Percentiles rank a stretch among this genome's conserved stretches.
Conservation (phyloP, 495 filamentous ascomycete genomes). For the Recurvomyces mirabilis region DNA sequence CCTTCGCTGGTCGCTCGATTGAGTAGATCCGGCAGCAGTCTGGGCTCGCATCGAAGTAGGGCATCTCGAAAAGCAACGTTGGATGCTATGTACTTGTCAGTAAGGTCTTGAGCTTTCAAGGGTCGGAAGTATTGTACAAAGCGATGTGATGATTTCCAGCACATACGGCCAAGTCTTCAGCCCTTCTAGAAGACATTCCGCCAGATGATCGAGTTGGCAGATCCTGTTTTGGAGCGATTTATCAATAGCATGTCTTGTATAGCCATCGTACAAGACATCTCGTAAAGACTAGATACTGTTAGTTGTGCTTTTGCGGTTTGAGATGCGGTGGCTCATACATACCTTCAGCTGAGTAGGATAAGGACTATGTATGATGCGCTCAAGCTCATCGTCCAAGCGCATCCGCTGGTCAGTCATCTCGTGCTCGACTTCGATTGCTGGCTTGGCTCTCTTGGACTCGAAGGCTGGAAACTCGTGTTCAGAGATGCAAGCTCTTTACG, state of each 20-base stretch:
- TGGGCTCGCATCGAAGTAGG: constrained; percentile 21
- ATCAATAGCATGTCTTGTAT: constrained; percentile 6
- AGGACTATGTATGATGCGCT: constrained; percentile 10
- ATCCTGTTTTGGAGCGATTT: constrained; percentile 20
- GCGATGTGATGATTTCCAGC: constrained; percentile 22
- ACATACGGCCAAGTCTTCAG: constrained; percentile 26
- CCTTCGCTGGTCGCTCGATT: constrained; percentile 16
- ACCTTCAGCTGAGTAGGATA: constrained; percentile 20
- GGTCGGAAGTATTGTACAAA: constrained; percentile 21
- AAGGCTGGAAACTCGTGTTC: too few species aligned
- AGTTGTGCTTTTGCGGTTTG: background rate
- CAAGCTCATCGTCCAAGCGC: constrained; percentile 6
- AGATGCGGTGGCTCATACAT: background rate
- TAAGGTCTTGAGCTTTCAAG: background rate
- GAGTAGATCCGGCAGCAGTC: constrained; percentile 22
- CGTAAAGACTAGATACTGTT: background rate
- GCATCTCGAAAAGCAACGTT: constrained; percentile 20
- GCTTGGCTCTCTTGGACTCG: too few species aligned
- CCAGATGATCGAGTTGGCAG: constrained; percentile 22
- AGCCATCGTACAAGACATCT: constrained; percentile 12
- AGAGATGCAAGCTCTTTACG: constrained; percentile 18
- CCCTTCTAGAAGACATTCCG: constrained; percentile 20
- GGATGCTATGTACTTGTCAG: constrained; percentile 14
- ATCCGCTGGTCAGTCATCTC: constrained; percentile 2
- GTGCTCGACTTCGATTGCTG: too few species aligned